These are phyloP conservation scores for Blastosporella zonata DNA, from an alignment of 1,284 basidiomycete species.

Conservation along the genomic window DNA sequence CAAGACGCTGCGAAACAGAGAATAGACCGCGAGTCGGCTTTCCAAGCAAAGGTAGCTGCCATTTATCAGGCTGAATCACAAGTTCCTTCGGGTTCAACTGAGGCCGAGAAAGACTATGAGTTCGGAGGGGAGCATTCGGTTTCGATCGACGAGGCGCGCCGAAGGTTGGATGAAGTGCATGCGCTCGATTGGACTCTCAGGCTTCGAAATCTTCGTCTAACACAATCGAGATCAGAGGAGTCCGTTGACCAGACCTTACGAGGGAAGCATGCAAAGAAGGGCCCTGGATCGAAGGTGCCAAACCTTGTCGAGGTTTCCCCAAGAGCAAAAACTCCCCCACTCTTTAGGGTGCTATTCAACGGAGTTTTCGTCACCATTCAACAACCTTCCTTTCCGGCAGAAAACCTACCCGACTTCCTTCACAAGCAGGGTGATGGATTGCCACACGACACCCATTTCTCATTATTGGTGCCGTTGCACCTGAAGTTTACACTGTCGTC, in stretches of 20 bases:
- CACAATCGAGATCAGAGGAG: conserved; percentile 34
- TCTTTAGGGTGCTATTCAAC: conserved; percentile 65
- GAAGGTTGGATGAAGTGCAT: conserved; percentile 71
- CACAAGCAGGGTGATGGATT: conserved; percentile 68
- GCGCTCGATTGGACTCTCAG: conserved; percentile 78
- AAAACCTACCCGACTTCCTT: conserved; percentile 67
- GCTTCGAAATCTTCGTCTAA: conserved; percentile 36
- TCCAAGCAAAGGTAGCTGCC: conserved; percentile 72
- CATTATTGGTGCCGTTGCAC: conserved; percentile 83
- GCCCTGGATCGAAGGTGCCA: conserved; percentile 27
- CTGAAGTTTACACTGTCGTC: conserved; percentile 69
- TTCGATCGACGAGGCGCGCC: conserved; percentile 70
- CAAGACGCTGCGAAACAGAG: conserved; percentile 75
- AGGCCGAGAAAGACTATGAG: conserved; percentile 43
- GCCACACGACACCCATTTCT: conserved; percentile 72
- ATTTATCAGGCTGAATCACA: conserved; percentile 45
- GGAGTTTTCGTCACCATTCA: conserved; percentile 58
- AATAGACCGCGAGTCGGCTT: conserved; percentile 78
- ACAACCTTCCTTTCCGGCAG: conserved; percentile 61
- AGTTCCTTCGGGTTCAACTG: conserved; percentile 23
- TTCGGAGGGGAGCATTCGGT: conserved; percentile 66
- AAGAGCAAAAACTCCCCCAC: conserved; percentile 25
- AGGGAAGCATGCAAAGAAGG: conserved; percentile 22
- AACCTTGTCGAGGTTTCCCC: conserved; percentile 38
- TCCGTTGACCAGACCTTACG: conserved; percentile 30